Evolutionary conservation across 2,329 filamentous ascomycete species (phyloP).

Genomic region (Didymellaceae sp.): DNA sequence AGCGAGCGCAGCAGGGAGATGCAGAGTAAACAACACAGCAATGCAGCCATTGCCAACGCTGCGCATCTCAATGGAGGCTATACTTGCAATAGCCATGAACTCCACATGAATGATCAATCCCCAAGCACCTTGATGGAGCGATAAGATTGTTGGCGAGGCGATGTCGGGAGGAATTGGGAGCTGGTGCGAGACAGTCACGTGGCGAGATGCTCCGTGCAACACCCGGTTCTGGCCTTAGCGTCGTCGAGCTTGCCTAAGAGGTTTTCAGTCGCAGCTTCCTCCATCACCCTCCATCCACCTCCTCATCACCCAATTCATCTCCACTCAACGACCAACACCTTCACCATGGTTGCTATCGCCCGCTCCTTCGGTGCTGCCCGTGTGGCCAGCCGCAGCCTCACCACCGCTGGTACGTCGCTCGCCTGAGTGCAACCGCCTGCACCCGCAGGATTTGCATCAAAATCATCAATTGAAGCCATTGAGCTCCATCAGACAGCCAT

Average conservation of each 20-base stretch:
- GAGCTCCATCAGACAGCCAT: conserved; percentile 41
- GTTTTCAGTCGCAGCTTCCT: conserved; percentile 14
- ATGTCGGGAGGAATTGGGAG: conserved; percentile 18
- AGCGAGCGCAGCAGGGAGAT: conserved; percentile 1
- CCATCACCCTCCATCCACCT: conserved; percentile 19
- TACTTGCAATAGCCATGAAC: neutral
- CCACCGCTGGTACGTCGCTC: conserved; percentile 46
- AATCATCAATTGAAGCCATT: conserved; percentile 31
- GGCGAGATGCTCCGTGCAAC: conserved; percentile 7
- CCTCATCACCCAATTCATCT: conserved; percentile 44
- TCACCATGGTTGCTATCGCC: conserved; percentile 51
- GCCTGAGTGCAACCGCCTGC: conserved; percentile 30
- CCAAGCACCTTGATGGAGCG: neutral
- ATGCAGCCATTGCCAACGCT: conserved; percentile 8
- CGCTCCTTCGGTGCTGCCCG: conserved; percentile 50
- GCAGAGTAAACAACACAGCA: conserved; percentile 1
- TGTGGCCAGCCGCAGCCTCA: conserved; percentile 49
- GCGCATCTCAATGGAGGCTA: neutral
- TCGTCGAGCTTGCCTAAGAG: conserved; percentile 27
- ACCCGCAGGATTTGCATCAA: conserved; percentile 42
- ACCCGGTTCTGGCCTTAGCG: conserved; percentile 23
- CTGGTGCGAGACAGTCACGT: conserved; percentile 7
- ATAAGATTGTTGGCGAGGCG: conserved; percentile 19
- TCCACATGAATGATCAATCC: neutral
- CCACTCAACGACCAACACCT: conserved; percentile 48